Evolutionary conservation across 2,329 filamentous ascomycete genomes (phyloP).

Genomic region (Shiraia sp.): DNA sequence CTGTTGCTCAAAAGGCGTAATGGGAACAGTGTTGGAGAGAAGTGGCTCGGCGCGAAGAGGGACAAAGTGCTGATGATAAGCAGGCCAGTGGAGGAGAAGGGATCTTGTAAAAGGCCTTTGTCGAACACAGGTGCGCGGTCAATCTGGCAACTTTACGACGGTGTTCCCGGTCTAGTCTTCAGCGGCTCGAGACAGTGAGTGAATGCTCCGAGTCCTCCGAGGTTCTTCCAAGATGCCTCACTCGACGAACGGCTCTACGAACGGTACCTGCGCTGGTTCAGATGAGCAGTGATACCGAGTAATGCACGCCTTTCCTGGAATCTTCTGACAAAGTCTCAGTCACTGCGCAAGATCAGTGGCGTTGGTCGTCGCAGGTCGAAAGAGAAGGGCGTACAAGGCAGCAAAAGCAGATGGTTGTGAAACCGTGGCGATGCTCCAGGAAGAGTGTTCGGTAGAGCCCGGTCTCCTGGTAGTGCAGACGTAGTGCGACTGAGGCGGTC

Average conservation of each 20-base stretch:
- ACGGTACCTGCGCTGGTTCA: slow-evolving; percentile 45
- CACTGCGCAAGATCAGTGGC: slow-evolving; percentile 44
- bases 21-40: slow-evolving; percentile 20
- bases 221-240: slow-evolving; percentile 21
- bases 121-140: slow-evolving; percentile 33
- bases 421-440: slow-evolving; percentile 42
- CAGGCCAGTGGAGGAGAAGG: slow-evolving; percentile 34
- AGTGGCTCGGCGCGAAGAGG: slow-evolving; percentile 31
- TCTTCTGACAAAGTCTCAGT: slow-evolving; percentile 49
- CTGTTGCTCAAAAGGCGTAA: slow-evolving; percentile 35
- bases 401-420: slow-evolving; percentile 43
- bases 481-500: slow-evolving; percentile 48
- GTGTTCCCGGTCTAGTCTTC: slow-evolving; percentile 36
- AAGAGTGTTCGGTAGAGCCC: slow-evolving; percentile 46
- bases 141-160: slow-evolving; percentile 31
- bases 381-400: slow-evolving; percentile 46
- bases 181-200: slow-evolving; percentile 33
- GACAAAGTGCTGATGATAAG: slow-evolving; percentile 40
- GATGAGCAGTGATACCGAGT: slow-evolving; percentile 44
- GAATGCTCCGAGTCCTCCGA: slow-evolving; percentile 25
- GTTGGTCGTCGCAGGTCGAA: slow-evolving; percentile 41
- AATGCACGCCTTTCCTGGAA: slow-evolving; percentile 51
- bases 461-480: slow-evolving; percentile 53
- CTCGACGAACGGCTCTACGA: slow-evolving; percentile 30
- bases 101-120: slow-evolving; percentile 36